Base-by-base conservation (phyloP, 2,329 filamentous ascomycete genomes). In the Hypoxylon sp. region DNA sequence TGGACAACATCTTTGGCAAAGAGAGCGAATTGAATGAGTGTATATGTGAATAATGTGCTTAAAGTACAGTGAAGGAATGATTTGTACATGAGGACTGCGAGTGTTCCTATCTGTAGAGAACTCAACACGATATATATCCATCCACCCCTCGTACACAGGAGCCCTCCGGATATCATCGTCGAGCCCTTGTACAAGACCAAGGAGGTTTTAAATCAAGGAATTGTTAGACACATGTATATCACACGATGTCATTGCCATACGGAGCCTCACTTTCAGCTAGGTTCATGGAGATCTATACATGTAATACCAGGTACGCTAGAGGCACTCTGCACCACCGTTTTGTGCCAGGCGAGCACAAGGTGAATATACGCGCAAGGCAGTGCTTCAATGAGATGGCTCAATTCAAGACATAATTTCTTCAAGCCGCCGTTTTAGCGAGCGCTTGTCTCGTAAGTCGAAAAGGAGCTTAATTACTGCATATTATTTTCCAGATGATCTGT, bases 301-400 rank as follows among this genome's bases (percentile, higher is more conserved):
- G 47, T n/a, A 35, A 47, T 65, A 57, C 24, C 3, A 27, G 24
- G 24, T 67, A 70, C 63, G 62, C 54, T 54, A 55, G 60, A 73
- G 66, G 62, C 67, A 72, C 53, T 50, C 65, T 75, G 73, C 72
- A 70, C 69, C 6, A 74, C 72, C 66, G 69, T 73, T 74, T 74
- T 64, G 70, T 68, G 65, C 68, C 59, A 67, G 50, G 8, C 27
- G 47, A 27, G 19, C 52, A 68, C 60, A 31, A 27, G 53, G 58
- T 54, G 19, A 46, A 46, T 3, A 2, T 8, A 39, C 7, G 10
- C 31, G n/a, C 10, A 62, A 13, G 42, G 15, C 46, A 56, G 6
- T 21, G 27, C 17, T 46, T n/a, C 52, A 65, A 65, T 62, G 46
- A 52, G 29, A 51, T 21, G n/a, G n/a, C 47, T 32, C 7, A 2